A percentile compares a stretch with the other conserved stretches of the same genome.
These are phyloP conservation scores for Starmerella cellae DNA, from an alignment of 805 yeast species.

Conservation along the genomic window DNA sequence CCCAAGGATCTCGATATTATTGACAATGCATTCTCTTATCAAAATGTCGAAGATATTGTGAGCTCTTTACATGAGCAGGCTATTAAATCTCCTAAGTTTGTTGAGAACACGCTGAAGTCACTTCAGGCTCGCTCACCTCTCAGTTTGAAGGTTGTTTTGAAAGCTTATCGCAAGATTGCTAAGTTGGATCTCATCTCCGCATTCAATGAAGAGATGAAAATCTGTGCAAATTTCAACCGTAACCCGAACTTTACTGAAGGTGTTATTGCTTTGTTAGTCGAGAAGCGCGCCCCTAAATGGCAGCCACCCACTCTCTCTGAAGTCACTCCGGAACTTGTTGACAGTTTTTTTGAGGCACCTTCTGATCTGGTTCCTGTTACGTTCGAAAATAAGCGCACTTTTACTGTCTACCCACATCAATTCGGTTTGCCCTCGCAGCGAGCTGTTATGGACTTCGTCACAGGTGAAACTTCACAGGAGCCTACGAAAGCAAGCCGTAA, in stretches of 20 bases:
- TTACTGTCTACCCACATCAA: conserved; percentile 43
- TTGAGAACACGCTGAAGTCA: conserved; percentile 41
- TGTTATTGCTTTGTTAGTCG: conserved; percentile 32
- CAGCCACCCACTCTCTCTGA: conserved; percentile 34
- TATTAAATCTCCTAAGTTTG: conserved; percentile 51
- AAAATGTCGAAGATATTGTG: conserved; percentile 38
- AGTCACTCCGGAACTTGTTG: conserved; percentile 25
- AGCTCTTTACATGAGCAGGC: conserved; percentile 36
- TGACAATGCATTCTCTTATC: conserved; percentile 50
- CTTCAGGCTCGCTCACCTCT: conserved; percentile 59
- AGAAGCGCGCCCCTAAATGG: conserved; percentile 45
- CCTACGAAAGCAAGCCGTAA: conserved; percentile 53
- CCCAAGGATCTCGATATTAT: conserved; percentile 47
- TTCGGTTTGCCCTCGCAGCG: conserved; percentile 70
- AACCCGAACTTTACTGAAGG: conserved; percentile 52
- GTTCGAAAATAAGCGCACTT: conserved; percentile 27
- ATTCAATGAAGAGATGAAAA: conserved; percentile 54
- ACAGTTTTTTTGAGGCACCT: conserved; percentile 23
- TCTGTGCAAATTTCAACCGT: conserved; percentile 64
- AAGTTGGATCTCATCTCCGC: conserved; percentile 48
- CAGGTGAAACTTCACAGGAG: conserved; percentile 56
- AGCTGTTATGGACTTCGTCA: conserved; percentile 51
- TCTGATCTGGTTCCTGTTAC: conserved; percentile 26
- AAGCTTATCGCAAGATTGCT: conserved; percentile 50
- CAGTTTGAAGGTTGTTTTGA: conserved; percentile 62